phyloP scores from a whole-genome alignment of 805 yeast genomes.

The Candida pseudoglaebosa region DNA sequence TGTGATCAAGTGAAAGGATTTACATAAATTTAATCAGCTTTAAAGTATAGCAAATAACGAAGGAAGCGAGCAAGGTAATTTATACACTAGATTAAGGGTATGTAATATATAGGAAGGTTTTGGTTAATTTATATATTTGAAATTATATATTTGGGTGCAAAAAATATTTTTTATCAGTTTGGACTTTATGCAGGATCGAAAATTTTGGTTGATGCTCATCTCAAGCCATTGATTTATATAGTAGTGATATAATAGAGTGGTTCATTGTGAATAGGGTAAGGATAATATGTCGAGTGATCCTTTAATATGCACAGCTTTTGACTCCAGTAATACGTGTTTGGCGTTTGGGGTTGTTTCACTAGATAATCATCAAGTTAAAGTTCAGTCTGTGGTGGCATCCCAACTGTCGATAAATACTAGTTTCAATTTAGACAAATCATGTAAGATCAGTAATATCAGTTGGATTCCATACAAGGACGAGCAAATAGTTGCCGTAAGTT shows the following conservation, averaged over 20 bases:
- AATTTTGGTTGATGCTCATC: conserved; percentile 1
- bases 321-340: conserved; percentile 55
- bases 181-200: conserved; percentile 2
- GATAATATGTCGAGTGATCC: conserved; percentile 23
- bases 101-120: not conserved
- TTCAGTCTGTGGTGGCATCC: conserved; percentile 48
- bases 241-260: too few relatives aligned
- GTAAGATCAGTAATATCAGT: conserved; percentile 43
- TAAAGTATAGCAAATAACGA: too few relatives aligned
- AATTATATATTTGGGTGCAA: not conserved
- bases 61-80: too few relatives aligned
- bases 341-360: conserved; percentile 66
- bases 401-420: conserved; percentile 43
- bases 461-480: conserved; percentile 50
- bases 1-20: too few relatives aligned
- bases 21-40: too few relatives aligned
- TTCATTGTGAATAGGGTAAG: too few relatives aligned
- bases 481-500: conserved; percentile 44
- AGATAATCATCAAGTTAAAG: conserved; percentile 66
- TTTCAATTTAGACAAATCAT: conserved; percentile 50
- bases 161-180: too few relatives aligned
- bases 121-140: not conserved
- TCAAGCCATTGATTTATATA: too few relatives aligned
- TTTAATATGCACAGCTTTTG: conserved; percentile 47
- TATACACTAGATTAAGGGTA: too few relatives aligned